phyloP scores from a whole-genome alignment of 257 asterid species.

The Nicotiana sylvestris region DNA sequence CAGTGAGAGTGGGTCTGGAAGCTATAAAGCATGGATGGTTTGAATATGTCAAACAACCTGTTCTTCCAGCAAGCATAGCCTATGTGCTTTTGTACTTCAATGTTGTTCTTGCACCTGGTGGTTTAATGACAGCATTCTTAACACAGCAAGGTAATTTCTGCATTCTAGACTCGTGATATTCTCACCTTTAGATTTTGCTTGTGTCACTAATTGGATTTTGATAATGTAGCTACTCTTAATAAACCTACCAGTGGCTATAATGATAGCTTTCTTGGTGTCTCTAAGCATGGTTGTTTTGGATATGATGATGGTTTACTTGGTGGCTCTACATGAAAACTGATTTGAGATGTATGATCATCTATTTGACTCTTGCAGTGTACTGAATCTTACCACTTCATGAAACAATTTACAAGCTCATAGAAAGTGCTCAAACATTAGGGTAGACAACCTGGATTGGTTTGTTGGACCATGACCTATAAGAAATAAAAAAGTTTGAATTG shows the following conservation, averaged over 20 bases:
- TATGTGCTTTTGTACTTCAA: conserved; percentile 84
- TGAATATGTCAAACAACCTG: conserved; percentile 92
- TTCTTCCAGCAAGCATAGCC: conserved; percentile 95
- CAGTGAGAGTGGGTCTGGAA: conserved; percentile 51
- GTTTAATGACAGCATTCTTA: conserved; percentile 93
- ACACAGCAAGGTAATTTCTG: conserved; percentile 67
- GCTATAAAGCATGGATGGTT: conserved; percentile 84
- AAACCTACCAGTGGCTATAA: neutral
- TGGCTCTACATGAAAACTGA: neutral
- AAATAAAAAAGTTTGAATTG: neutral
- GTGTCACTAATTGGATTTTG: conserved; percentile 4
- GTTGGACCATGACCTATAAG: neutral
- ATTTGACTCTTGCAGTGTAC: neutral
- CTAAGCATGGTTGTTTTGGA: neutral
- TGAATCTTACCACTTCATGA: neutral
- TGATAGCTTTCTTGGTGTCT: neutral
- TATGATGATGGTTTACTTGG: neutral
- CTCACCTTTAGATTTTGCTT: neutral
- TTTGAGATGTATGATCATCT: neutral
- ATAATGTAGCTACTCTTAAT: neutral
- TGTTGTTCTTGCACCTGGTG: conserved; percentile 89
- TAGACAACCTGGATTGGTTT: neutral
- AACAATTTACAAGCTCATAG: neutral
- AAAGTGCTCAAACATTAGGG: neutral
- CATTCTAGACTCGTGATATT: conserved; percentile 18